phyloP scores from a whole-genome alignment of 192 early-diverging fungal genomes.

The Backusella macrospora region DNA sequence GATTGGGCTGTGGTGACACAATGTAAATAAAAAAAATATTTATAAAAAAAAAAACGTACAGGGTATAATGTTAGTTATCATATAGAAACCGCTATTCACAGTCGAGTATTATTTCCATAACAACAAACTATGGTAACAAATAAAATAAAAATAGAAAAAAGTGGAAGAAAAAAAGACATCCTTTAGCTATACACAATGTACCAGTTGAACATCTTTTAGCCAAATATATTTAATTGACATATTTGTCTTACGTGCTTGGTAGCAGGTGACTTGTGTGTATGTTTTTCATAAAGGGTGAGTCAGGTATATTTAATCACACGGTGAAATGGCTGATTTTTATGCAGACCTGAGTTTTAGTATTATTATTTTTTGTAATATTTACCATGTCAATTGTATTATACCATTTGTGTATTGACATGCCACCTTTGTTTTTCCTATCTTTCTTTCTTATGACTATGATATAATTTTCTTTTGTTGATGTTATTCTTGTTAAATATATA shows the following conservation, averaged over 20 bases:
- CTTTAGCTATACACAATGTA: too few species aligned
- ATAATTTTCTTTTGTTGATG: neutral
- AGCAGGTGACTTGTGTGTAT: too few species aligned
- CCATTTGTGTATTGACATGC: slow-evolving; percentile 1
- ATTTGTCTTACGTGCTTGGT: neutral
- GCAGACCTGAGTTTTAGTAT: slow-evolving; percentile 4
- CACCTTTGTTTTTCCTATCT: neutral
- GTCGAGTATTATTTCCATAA: too few species aligned
- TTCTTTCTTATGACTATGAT: neutral
- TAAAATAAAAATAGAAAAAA: too few species aligned
- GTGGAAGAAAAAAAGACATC: too few species aligned
- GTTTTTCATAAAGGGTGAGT: neutral
- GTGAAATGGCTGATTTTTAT: neutral
- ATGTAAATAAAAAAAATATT: too few species aligned
- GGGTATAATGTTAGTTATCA: too few species aligned
- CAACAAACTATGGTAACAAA: too few species aligned
- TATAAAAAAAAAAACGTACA: too few species aligned
- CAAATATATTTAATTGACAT: neutral
- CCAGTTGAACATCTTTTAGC: too few species aligned
- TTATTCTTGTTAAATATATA: neutral
- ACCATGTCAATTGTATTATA: neutral
- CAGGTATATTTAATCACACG: neutral
- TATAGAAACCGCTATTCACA: too few species aligned
- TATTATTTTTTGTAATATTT: neutral
- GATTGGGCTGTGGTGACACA: too few species aligned